These are phyloP conservation scores for Kockovaella imperatae DNA, from an alignment of 768 basidiomycete species.

Conservation along the genomic window DNA sequence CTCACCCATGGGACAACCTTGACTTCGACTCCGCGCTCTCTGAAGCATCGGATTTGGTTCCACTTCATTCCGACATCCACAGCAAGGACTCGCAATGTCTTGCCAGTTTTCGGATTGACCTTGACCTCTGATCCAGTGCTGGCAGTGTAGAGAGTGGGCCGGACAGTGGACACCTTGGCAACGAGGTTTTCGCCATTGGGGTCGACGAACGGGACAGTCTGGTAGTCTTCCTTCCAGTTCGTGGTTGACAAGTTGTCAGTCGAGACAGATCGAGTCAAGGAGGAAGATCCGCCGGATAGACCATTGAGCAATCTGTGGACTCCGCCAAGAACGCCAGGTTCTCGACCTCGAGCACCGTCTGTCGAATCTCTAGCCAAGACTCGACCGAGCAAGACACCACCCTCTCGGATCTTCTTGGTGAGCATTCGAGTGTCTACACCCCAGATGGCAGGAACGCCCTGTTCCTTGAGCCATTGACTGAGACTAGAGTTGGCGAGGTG, in stretches of 20 bases:
- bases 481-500: slow-evolving; percentile 84
- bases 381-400: slow-evolving; percentile 84
- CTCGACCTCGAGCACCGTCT: slow-evolving; percentile 29
- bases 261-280: slow-evolving; percentile 37
- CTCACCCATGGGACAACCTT: slow-evolving; percentile 88
- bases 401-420: slow-evolving; percentile 91
- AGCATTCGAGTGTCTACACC: slow-evolving; percentile 94
- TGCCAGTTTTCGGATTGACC: slow-evolving; percentile 64
- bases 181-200: slow-evolving; percentile 87
- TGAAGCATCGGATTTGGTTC: slow-evolving; percentile 97
- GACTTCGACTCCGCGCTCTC: slow-evolving; percentile 80
- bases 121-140: slow-evolving; percentile 50
- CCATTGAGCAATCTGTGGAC: slow-evolving; percentile 35
- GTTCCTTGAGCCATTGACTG: slow-evolving; percentile 88
- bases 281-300: slow-evolving; percentile 23
- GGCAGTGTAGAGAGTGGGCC: slow-evolving; percentile 62
- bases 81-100: slow-evolving; percentile 74
- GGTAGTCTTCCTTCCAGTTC: slow-evolving; percentile 73
- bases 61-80: slow-evolving; percentile 99
- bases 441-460: slow-evolving; percentile 85
- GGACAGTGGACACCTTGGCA: slow-evolving; percentile 68
- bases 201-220: slow-evolving; percentile 74
- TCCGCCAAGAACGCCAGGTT: slow-evolving; percentile 35
- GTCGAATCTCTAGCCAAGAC: slow-evolving; percentile 55
- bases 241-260: slow-evolving; percentile 39